Evolutionary conservation across 1,139 yeast species (phyloP).

Genomic region (Scheffersomyces insectosa): DNA sequence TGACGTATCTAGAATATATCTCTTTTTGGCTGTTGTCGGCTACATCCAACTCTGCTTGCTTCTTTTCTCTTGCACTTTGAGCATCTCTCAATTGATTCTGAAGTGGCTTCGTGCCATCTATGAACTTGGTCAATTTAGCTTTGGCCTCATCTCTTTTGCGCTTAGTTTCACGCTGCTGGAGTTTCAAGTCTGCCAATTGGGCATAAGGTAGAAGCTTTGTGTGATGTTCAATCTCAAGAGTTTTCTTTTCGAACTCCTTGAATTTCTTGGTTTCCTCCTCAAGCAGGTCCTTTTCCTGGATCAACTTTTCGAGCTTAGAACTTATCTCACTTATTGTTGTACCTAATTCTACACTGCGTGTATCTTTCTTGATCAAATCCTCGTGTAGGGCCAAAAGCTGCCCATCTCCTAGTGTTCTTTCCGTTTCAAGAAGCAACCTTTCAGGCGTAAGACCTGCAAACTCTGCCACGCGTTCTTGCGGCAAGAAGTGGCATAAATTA

Average conservation of each 20-base stretch:
- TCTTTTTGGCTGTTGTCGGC: slow-evolving; percentile 4
- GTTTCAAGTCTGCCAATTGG: slow-evolving; percentile 53
- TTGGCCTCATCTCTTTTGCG: slow-evolving; percentile 43
- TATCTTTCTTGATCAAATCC: slow-evolving; percentile 54
- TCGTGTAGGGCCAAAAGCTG: slow-evolving; percentile 59
- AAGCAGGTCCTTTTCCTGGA: slow-evolving; percentile 30
- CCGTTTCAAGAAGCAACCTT: slow-evolving; percentile 72
- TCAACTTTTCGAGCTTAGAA: slow-evolving; percentile 28
- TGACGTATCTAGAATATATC: slow-evolving; percentile 4
- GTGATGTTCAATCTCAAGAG: slow-evolving; percentile 49
- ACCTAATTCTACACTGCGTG: slow-evolving; percentile 26
- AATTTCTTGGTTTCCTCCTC: slow-evolving; percentile 42
- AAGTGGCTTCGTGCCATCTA: slow-evolving; percentile 31
- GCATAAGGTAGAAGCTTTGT: slow-evolving; percentile 62
- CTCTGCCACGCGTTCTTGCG: slow-evolving; percentile 93
- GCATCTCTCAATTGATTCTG: slow-evolving; percentile 16
- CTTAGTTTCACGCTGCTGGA: slow-evolving; percentile 41
- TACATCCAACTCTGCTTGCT: slow-evolving; percentile 6
- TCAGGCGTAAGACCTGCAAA: slow-evolving; percentile 84
- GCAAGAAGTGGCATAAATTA: slow-evolving; percentile 89
- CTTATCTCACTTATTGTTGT: slow-evolving; percentile 31
- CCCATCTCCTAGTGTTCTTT: slow-evolving; percentile 74
- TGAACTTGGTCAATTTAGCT: slow-evolving; percentile 30
- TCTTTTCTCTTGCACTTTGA: slow-evolving; percentile 7
- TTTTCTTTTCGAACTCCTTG: slow-evolving; percentile 40